These are phyloP conservation scores for Entomortierella beljakovae DNA, from an alignment of 192 early-diverging fungal genomes.

Conservation along the genomic window DNA sequence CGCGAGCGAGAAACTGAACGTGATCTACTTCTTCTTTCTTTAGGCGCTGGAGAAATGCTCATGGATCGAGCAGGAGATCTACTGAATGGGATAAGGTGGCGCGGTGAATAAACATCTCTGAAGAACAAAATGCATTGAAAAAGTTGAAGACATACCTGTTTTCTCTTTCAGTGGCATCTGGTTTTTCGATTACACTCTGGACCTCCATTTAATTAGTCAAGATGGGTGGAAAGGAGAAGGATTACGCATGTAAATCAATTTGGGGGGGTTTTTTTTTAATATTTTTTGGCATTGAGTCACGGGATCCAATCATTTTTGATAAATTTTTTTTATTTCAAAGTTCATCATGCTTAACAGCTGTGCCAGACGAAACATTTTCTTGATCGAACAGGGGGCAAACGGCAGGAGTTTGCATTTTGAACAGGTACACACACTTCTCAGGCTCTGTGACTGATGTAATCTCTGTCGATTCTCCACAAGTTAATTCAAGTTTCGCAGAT, in stretches of 20 bases:
- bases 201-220: constrained; percentile 12
- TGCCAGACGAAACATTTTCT: not conserved
- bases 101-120: constrained; percentile 7
- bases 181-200: constrained; percentile 22
- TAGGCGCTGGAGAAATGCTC: constrained; percentile 30
- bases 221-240: not conserved
- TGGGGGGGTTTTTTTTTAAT: not conserved
- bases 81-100: constrained; percentile 3
- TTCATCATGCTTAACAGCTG: not conserved
- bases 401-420: constrained; percentile 82
- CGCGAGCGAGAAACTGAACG: constrained; percentile 32
- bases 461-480: constrained; percentile 77
- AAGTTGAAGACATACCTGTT: constrained; percentile 1
- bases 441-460: constrained; percentile 85
- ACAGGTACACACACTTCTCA: constrained; percentile 93
- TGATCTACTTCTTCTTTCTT: constrained; percentile 14
- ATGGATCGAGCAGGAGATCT: constrained; percentile 38
- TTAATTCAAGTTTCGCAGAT: constrained; percentile 68
- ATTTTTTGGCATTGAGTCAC: not conserved
- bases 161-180: not conserved
- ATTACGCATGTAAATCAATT: not conserved
- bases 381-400: constrained; percentile 70
- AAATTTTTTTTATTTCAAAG: not conserved
- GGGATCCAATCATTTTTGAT: not conserved
- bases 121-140: not conserved